Evolutionary conservation across 495 filamentous ascomycete genomes (phyloP).

Genomic region (Bacidia rubella): DNA sequence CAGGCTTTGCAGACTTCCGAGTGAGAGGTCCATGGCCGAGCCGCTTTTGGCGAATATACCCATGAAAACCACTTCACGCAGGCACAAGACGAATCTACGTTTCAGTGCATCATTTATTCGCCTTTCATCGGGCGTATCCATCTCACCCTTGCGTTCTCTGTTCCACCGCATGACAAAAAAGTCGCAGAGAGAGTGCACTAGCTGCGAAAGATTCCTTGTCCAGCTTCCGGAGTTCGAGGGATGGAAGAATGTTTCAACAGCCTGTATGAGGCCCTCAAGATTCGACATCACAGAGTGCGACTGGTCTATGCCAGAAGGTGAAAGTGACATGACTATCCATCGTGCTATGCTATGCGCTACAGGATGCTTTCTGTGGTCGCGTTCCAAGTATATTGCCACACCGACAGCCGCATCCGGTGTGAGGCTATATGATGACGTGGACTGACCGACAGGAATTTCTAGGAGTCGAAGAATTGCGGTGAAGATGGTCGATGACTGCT

Average conservation of each 20-base stretch:
- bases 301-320: conserved; percentile 67
- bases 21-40: conserved; percentile 77
- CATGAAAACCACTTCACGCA: conserved; percentile 94
- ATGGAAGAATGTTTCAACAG: conserved; percentile 97
- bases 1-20: conserved; percentile 77
- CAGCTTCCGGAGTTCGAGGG: conserved; percentile 89
- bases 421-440: conserved; percentile 76
- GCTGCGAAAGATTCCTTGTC: conserved; percentile 79
- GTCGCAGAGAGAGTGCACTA: conserved; percentile 87
- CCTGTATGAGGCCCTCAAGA: conserved; percentile 87
- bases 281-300: conserved; percentile 67
- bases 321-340: conserved; percentile 90
- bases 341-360: conserved; percentile 84
- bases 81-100: conserved; percentile 75
- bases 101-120: conserved; percentile 68
- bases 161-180: conserved; percentile 99
- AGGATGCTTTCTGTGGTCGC: conserved; percentile 85
- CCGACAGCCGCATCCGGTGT: conserved; percentile 73
- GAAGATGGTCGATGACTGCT: conserved; percentile 87
- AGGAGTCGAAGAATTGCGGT: conserved; percentile 79
- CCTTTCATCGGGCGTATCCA: conserved; percentile 68
- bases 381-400: conserved; percentile 69
- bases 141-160: conserved; percentile 79
- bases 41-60: conserved; percentile 92
- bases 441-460: conserved; percentile 94